These are phyloP conservation scores for Wickerhamiella infanticola DNA, from an alignment of 1,139 yeast species.

Conservation along the genomic window DNA sequence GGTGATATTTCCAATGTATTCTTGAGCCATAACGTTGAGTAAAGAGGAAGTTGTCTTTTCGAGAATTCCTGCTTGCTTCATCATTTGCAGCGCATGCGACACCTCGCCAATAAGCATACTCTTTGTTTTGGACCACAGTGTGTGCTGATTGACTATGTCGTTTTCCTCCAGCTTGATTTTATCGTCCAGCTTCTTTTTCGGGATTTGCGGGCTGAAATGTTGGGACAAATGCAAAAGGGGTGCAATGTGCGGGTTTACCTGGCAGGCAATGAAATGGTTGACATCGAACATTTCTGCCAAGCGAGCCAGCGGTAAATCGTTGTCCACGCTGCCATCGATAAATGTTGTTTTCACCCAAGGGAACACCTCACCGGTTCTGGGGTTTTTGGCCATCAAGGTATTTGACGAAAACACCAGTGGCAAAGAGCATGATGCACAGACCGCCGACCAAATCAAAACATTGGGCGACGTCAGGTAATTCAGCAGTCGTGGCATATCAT, in stretches of 20 bases:
- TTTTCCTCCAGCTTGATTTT: neutral
- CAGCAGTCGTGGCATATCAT: constrained; percentile 38
- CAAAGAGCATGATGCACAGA: constrained; percentile 88
- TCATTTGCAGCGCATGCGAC: constrained; percentile 58
- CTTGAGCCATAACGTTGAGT: constrained; percentile 64
- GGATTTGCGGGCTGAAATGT: constrained; percentile 1
- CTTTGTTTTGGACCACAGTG: constrained; percentile 3
- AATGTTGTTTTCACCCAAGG: constrained; percentile 82
- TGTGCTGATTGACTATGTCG: constrained; percentile 2
- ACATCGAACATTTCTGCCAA: constrained; percentile 92
- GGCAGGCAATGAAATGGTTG: constrained; percentile 91
- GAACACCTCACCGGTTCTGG: constrained; percentile 44
- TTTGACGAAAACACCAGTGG: constrained; percentile 86
- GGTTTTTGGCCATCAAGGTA: constrained; percentile 69
- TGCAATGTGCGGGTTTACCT: constrained; percentile 91
- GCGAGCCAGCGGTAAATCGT: constrained; percentile 80
- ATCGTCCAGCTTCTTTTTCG: neutral
- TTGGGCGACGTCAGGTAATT: constrained; percentile 92
- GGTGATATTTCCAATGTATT: constrained; percentile 86
- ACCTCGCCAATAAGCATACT: constrained; percentile 47
- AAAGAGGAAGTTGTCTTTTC: constrained; percentile 57
- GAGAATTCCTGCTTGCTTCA: constrained; percentile 61
- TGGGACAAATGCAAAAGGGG: constrained; percentile 43
- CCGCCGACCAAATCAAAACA: constrained; percentile 87
- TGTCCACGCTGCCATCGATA: constrained; percentile 93